Evolutionary conservation across 257 asterid genomes (phyloP).

Genomic region (Petunia axillaris): DNA sequence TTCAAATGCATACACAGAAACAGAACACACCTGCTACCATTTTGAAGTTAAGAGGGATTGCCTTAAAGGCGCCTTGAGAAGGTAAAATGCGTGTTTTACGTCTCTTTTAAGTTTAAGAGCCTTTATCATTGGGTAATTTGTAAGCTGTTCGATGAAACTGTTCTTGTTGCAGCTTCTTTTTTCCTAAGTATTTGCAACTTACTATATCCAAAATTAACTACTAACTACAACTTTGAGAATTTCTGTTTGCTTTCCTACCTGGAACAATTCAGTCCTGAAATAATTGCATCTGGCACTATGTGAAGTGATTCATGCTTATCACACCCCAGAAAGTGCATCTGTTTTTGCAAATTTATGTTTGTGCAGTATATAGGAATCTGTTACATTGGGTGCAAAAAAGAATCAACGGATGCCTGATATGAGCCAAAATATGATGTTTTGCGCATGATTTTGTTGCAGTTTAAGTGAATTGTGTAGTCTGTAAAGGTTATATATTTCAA

Average conservation of each 20-base stretch:
- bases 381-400: background rate
- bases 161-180: slow-evolving; percentile 7
- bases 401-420: background rate
- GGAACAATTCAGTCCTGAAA: background rate
- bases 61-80: slow-evolving; percentile 84
- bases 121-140: background rate
- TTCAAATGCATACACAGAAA: slow-evolving; percentile 99
- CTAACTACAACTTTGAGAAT: background rate
- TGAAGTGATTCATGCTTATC: background rate
- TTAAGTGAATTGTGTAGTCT: background rate
- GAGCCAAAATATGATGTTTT: background rate
- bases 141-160: background rate
- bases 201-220: background rate
- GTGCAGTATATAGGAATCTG: background rate
- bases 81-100: slow-evolving; percentile 47
- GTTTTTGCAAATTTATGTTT: background rate
- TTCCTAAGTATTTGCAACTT: slow-evolving; percentile 11
- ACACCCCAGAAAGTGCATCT: background rate
- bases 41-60: slow-evolving; percentile 94
- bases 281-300: background rate
- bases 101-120: background rate
- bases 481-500: background rate
- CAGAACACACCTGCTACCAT: slow-evolving; percentile 97
- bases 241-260: background rate
- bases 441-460: background rate